Conservation (phyloP, 345 rosid species). For the Moricandia arvensis region DNA sequence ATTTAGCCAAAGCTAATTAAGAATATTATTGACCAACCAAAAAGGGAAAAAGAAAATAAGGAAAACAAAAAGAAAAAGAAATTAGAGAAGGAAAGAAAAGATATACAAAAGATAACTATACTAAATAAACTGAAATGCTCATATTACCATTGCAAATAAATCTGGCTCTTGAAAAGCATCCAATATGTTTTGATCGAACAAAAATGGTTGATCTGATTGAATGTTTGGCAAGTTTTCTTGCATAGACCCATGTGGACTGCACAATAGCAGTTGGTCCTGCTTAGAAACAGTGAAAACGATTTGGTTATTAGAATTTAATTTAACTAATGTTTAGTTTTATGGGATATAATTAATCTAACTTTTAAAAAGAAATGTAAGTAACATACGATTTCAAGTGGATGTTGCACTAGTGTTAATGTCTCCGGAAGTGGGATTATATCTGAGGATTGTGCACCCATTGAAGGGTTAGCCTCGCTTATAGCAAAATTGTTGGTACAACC, state of each 20-base stretch:
- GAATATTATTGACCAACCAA: not conserved
- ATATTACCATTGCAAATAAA: not conserved
- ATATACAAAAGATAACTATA: not conserved
- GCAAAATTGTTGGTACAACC: not conserved
- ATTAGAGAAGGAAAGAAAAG: not conserved
- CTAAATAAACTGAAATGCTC: not conserved
- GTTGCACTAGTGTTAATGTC: not conserved
- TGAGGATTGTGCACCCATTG: not conserved
- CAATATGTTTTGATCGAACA: not conserved
- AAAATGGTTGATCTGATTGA: not conserved
- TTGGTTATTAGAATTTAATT: not conserved
- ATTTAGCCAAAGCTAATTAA: not conserved
- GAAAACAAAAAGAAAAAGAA: not conserved
- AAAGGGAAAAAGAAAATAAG: not conserved
- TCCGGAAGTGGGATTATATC: not conserved
- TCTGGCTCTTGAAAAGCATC: not conserved
- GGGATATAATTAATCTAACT: not conserved
- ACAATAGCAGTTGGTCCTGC: not conserved
- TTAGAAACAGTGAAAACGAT: not conserved
- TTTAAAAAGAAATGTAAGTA: not conserved
- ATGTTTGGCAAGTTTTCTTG: not conserved
- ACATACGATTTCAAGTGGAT: constrained; percentile 10
- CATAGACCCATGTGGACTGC: not conserved
- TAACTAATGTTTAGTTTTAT: not conserved
- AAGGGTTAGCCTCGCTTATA: not conserved